Conservation (phyloP, 495 filamentous ascomycete genomes). For the Viridothelium virens region DNA sequence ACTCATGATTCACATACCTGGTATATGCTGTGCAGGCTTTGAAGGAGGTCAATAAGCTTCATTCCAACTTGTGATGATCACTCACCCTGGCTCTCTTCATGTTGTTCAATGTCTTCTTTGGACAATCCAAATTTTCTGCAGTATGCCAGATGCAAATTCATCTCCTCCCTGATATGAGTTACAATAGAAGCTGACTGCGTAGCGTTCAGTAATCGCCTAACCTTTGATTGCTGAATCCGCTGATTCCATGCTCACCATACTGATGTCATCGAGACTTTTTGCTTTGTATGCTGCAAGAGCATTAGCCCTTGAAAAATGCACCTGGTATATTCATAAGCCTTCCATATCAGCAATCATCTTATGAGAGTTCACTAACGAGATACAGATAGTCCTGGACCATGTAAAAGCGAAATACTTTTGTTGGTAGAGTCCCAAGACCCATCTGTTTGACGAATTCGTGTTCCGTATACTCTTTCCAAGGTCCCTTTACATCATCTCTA, state of each 20-base stretch:
- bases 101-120: constrained; percentile 60
- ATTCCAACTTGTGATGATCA: background rate
- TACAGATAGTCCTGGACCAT: constrained; percentile 87
- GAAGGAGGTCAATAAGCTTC: background rate
- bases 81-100: constrained; percentile 67
- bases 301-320: constrained; percentile 80
- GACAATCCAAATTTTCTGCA: constrained; percentile 75
- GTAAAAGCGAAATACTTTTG: constrained; percentile 73
- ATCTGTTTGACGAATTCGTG: constrained; percentile 75
- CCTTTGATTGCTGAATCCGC: background rate
- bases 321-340: constrained; percentile 38
- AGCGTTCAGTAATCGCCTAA: constrained; percentile 20
- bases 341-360: background rate
- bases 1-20: constrained; percentile 29
- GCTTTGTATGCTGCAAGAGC: constrained; percentile 77
- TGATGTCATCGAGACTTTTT: constrained; percentile 62
- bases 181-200: constrained; percentile 61
- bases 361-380: constrained; percentile 47
- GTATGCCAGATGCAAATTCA: constrained; percentile 69
- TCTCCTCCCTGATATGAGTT: constrained; percentile 67
- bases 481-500: constrained; percentile 57
- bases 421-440: constrained; percentile 62
- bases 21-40: constrained; percentile 67
- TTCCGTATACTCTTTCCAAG: constrained; percentile 66
- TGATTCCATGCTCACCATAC: constrained; percentile 42